phyloP scores from a whole-genome alignment of 2,329 filamentous ascomycete species.

The Fusarium xylarioides region DNA sequence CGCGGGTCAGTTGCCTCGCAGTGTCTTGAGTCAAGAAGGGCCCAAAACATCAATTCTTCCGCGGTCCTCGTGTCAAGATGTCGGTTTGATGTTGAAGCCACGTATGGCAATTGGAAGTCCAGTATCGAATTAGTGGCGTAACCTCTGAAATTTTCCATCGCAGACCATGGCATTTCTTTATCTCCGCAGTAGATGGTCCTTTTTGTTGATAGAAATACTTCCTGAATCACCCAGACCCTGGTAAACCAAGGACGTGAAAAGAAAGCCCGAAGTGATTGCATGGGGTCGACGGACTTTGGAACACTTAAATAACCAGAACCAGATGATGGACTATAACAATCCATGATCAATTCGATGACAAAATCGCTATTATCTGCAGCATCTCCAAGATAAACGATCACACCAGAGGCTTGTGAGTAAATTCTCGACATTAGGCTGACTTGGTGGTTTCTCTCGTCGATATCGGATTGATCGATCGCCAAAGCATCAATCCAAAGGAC shows the following conservation, averaged over 20 bases:
- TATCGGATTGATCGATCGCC: background rate
- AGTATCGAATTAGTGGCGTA: too few relatives aligned
- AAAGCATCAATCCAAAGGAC: background rate
- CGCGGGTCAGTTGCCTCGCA: background rate
- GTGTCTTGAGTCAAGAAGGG: background rate
- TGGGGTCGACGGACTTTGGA: too few relatives aligned
- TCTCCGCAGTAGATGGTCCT: background rate
- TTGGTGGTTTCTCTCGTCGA: background rate
- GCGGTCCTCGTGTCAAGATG: too few relatives aligned
- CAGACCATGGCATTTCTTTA: background rate
- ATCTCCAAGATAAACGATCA: background rate
- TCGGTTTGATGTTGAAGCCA: too few relatives aligned
- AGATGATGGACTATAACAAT: background rate
- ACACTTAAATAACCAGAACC: fast-evolving
- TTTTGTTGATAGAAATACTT: background rate
- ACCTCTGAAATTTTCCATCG: background rate
- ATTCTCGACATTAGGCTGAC: background rate
- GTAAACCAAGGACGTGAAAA: conserved; percentile 6
- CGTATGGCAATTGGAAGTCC: too few relatives aligned
- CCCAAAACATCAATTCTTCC: background rate
- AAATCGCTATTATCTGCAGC: background rate
- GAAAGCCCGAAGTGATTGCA: too few relatives aligned
- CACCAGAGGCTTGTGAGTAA: background rate
- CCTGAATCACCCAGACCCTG: background rate
- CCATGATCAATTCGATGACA: background rate